phyloP scores from a whole-genome alignment of 768 basidiomycete species.

The Tephrocybe sp. region DNA sequence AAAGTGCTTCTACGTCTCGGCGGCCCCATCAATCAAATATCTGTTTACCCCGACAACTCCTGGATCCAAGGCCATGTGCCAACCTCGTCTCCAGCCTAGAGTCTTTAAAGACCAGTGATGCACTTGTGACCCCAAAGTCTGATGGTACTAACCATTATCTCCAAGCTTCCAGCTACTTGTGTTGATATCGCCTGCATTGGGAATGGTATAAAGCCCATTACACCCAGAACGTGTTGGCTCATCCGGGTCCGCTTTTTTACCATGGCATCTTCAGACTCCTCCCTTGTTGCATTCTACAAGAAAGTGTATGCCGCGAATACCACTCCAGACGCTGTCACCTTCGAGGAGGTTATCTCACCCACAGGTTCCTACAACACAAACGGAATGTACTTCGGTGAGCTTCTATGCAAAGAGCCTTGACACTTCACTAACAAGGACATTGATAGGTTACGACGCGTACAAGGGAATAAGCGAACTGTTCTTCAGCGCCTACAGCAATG shows the following conservation, averaged over 20 bases:
- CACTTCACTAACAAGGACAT: neutral
- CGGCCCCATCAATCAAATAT: too few species aligned
- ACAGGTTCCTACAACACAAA: conserved; percentile 7
- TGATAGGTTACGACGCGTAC: conserved; percentile 2
- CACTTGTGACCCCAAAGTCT: too few species aligned
- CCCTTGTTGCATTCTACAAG: conserved; percentile 6
- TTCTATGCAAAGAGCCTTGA: neutral
- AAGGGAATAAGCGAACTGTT: conserved; percentile 2
- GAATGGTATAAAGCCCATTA: neutral
- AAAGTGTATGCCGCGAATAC: conserved; percentile 6
- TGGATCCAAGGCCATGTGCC: too few species aligned
- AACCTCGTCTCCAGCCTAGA: too few species aligned
- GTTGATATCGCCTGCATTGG: too few species aligned
- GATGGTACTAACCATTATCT: too few species aligned
- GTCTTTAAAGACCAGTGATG: too few species aligned
- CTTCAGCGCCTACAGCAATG: conserved; percentile 2
- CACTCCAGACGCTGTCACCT: conserved; percentile 4
- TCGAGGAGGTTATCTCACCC: conserved; percentile 8
- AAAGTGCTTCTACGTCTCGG: too few species aligned
- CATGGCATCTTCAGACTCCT: neutral
- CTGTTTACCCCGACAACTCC: too few species aligned
- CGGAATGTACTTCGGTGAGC: neutral
- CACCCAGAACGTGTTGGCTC: neutral
- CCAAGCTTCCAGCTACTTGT: too few species aligned
- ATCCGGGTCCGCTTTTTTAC: neutral